Evolutionary conservation across 345 rosid genomes (phyloP), one percentile per base, ranked within the genome.

Genomic region (Noccaea bulbosa): DNA sequence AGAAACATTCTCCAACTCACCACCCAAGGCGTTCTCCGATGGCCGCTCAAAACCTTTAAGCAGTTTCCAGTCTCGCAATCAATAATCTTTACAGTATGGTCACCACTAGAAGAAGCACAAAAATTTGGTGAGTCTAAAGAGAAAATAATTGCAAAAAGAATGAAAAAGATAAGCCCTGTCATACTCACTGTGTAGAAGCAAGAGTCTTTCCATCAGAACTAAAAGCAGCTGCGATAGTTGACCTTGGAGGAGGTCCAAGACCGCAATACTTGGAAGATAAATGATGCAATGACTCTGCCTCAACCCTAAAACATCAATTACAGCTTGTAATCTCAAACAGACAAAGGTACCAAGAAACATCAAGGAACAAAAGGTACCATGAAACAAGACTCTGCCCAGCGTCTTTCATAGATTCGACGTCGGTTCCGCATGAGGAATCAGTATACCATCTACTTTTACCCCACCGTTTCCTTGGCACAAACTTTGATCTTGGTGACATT

Each of bases 1-100:
- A 38, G 15, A 32, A 55, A 73, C 16, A 61, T 9, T 63, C 24
- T 20, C 59, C 40, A 67, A 79, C 97, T 86, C 83, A 93, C 98
- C 92, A 93, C 98, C 98, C 98, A 93, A 1, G 98, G 98, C 32
- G 98, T 93, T 78, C 97, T 84, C 73, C 94, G 84, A 80, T 93
- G 98, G 78, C 98, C 98, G 30, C 76, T 86, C 81, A 93, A 81
- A 65, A 91, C 96, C 80, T 93, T 93, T 73, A 89, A 83, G 85
- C 98, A 93, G 69, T 82, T 84, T 73, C 97, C 98, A 52, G 87
- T 91, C 76, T 86, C 84, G 65, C 88, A 91, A 79, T 93, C 94
- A 79, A 93, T 87, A 66, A 91, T 85, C 82, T 93, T 93, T 64
- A 93, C 96, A 11, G 98, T 91, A 76, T 91, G 97, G 79, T 93